These are phyloP conservation scores for Exophiala dermatitidis DNA, from an alignment of 2,329 filamentous ascomycete genomes.

Conservation along the genomic window DNA sequence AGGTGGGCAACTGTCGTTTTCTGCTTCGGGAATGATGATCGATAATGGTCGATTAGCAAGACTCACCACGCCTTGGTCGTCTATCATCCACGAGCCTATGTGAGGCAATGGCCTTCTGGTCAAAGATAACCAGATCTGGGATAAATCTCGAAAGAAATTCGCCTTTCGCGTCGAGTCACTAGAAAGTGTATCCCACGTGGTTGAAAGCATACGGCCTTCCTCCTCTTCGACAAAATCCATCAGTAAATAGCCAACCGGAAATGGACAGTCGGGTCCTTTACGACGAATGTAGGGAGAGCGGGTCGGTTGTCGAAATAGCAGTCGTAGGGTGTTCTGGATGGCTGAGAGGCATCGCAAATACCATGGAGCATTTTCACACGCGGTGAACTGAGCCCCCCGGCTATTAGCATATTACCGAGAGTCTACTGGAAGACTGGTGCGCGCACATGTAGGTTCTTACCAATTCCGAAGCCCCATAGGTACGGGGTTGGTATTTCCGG, in stretches of 20 bases:
- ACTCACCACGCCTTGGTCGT: conserved; percentile 24
- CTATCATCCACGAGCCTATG: conserved; percentile 27
- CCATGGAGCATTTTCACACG: conserved; percentile 6
- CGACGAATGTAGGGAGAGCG: neutral
- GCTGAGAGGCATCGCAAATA: conserved; percentile 2
- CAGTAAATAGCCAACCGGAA: conserved; percentile 16
- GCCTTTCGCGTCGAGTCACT: conserved; percentile 10
- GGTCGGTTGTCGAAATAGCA: neutral
- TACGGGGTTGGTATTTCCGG: conserved; percentile 27
- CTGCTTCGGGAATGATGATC: conserved; percentile 25
- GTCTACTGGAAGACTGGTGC: neutral
- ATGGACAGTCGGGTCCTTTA: neutral
- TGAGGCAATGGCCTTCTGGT: conserved; percentile 17
- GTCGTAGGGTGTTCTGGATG: conserved; percentile 3
- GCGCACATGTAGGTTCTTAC: neutral
- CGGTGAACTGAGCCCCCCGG: conserved; percentile 4
- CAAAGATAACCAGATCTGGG: conserved; percentile 27
- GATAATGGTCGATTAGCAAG: conserved; percentile 28
- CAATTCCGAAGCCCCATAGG: conserved; percentile 27
- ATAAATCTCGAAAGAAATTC: conserved; percentile 26
- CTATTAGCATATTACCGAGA: neutral
- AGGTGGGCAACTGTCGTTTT: conserved; percentile 28
- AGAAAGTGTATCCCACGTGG: conserved; percentile 1
- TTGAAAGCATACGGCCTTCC: conserved; percentile 21
- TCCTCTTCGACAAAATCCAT: conserved; percentile 22